A percentile compares a stretch with the other conserved stretches of the same genome.
Evolutionary conservation across 352 stramenopile genomes (phyloP).

Genomic region (Thalassiosira sp.): DNA sequence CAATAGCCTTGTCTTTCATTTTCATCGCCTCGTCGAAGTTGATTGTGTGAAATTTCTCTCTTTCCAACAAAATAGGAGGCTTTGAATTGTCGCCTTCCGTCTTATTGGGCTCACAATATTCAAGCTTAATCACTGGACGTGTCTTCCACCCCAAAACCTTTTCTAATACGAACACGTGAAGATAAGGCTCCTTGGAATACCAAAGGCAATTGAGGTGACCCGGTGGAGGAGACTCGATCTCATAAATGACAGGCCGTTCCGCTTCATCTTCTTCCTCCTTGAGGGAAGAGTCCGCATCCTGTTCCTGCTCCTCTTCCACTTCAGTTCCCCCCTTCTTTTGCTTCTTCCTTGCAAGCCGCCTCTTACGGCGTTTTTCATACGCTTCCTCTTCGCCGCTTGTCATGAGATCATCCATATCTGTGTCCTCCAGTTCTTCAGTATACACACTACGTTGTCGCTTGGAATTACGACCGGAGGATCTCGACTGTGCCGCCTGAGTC

Average conservation of each 20-base stretch:
- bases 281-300: conserved; percentile 2
- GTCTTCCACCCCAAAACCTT: conserved; percentile 82
- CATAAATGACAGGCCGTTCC: conserved; percentile 28
- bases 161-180: conserved; percentile 81
- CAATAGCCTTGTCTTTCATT: conserved; percentile 65
- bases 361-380: conserved; percentile 49
- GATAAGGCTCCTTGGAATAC: conserved; percentile 79
- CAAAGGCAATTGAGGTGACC: conserved; percentile 73
- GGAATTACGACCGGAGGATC: conserved; percentile 37
- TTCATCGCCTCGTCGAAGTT: conserved; percentile 60
- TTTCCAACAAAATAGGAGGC: not conserved
- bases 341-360: conserved; percentile 50
- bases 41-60: conserved; percentile 41
- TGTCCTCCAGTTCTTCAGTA: conserved; percentile 64
- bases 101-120: conserved; percentile 35
- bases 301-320: conserved; percentile 15
- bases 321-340: conserved; percentile 17
- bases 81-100: conserved; percentile 5
- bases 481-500: conserved; percentile 5
- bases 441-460: conserved; percentile 63
- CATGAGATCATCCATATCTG: conserved; percentile 71
- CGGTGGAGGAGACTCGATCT: conserved; percentile 70
- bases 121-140: conserved; percentile 52
- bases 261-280: conserved; percentile 12
- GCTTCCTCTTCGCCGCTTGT: conserved; percentile 54